Percentiles rank a stretch among this genome's conserved stretches.
These are phyloP conservation scores for Prunus mongolica DNA, from an alignment of 306 rosid genomes.

Conservation along the genomic window DNA sequence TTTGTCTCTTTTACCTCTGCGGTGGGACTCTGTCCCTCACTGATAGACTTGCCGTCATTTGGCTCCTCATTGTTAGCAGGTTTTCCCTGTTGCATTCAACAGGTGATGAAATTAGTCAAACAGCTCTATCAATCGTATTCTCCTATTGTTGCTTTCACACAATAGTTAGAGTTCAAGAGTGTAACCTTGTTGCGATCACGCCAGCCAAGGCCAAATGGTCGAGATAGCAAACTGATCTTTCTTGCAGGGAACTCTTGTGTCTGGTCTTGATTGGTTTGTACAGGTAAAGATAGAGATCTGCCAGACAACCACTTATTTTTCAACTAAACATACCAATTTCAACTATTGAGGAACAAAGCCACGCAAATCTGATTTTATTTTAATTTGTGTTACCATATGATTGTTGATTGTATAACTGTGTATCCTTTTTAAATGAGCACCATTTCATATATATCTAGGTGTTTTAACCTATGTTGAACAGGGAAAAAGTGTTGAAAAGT, in stretches of 20 bases:
- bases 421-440: neutral
- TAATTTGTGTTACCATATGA: neutral
- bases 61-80: slow-evolving; percentile 44
- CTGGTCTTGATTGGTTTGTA: slow-evolving; percentile 57
- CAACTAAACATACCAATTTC: neutral
- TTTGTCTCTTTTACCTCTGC: slow-evolving; percentile 40
- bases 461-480: neutral
- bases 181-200: slow-evolving; percentile 84
- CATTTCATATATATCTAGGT: neutral
- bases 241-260: slow-evolving; percentile 55
- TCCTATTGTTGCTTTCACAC: neutral
- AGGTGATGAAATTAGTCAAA: slow-evolving; percentile 8
- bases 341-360: neutral
- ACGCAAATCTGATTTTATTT: neutral
- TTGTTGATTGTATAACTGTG: neutral
- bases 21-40: slow-evolving; percentile 38
- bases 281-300: slow-evolving; percentile 58
- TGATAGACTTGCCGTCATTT: slow-evolving; percentile 38
- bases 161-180: neutral
- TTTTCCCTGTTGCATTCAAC: slow-evolving; percentile 57
- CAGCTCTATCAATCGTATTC: neutral
- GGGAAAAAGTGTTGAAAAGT: neutral
- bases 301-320: slow-evolving; percentile 21
- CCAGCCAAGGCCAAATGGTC: slow-evolving; percentile 98
- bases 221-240: slow-evolving; percentile 74